Conservation (phyloP, 139 green algal species). For the Marvania coccoides region DNA sequence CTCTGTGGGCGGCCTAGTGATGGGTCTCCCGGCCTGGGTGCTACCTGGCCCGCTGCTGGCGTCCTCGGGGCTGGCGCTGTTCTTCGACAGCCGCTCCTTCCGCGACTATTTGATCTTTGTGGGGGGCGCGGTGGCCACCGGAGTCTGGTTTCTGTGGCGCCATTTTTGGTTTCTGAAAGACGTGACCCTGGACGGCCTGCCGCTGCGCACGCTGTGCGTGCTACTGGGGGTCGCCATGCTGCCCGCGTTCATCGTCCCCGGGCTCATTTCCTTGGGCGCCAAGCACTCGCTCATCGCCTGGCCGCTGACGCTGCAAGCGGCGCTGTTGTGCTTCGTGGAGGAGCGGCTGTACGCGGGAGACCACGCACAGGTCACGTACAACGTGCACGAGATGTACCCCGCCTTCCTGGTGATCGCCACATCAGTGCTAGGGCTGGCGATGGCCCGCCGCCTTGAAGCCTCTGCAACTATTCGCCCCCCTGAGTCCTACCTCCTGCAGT, state of each 20-base stretch:
- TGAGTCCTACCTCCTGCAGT: slow-evolving; percentile 41
- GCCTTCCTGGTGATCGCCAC: slow-evolving; percentile 80
- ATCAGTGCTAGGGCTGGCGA: slow-evolving; percentile 53
- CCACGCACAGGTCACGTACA: slow-evolving; percentile 38
- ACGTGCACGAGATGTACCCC: slow-evolving; percentile 69
- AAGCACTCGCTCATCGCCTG: background rate
- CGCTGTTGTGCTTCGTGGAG: slow-evolving; percentile 64
- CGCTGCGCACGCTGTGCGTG: slow-evolving; percentile 60
- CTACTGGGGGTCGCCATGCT: slow-evolving; percentile 57
- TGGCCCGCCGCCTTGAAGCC: slow-evolving; percentile 21
- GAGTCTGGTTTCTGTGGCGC: slow-evolving; percentile 61
- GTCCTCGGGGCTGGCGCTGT: slow-evolving; percentile 76
- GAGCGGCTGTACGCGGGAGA: slow-evolving; percentile 55
- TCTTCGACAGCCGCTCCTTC: slow-evolving; percentile 60
- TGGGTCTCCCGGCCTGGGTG: slow-evolving; percentile 63
- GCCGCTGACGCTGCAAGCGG: slow-evolving; percentile 53
- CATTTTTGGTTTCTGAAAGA: slow-evolving; percentile 87
- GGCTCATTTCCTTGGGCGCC: slow-evolving; percentile 34
- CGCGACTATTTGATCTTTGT: slow-evolving; percentile 78
- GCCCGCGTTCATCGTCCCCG: slow-evolving; percentile 67
- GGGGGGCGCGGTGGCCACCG: slow-evolving; percentile 30
- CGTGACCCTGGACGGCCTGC: slow-evolving; percentile 40
- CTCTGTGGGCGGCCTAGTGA: slow-evolving; percentile 46
- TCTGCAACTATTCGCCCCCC: slow-evolving; percentile 1
- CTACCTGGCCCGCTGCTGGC: slow-evolving; percentile 75